A percentile compares a stretch with the other conserved stretches of the same genome.
Conservation (phyloP, 1,139 yeast genomes). For the Candida gigantensis region DNA sequence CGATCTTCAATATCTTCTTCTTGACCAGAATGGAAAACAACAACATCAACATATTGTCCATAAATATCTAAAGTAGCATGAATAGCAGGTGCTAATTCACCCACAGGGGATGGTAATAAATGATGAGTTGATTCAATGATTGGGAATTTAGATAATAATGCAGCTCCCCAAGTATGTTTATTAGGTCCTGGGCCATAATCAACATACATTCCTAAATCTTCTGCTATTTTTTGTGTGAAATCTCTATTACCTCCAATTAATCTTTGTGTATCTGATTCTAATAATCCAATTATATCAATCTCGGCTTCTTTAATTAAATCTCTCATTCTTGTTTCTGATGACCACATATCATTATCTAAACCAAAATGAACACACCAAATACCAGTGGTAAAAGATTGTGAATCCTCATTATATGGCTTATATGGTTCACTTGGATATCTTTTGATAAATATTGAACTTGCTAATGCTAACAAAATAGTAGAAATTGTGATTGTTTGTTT, state of each 20-base stretch:
- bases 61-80: slow-evolving; percentile 93
- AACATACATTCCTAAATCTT: slow-evolving; percentile 89
- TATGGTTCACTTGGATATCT: slow-evolving; percentile 56
- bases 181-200: slow-evolving; percentile 99
- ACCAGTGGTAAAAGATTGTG: slow-evolving; percentile 84
- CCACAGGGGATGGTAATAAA: slow-evolving; percentile 90
- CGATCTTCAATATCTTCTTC: slow-evolving; percentile 97
- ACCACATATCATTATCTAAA: slow-evolving; percentile 97
- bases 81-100: slow-evolving; percentile 97
- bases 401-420: slow-evolving; percentile 74
- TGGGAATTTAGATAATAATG: slow-evolving; percentile 89
- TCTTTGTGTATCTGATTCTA: slow-evolving; percentile 93
- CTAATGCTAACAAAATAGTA: slow-evolving; percentile 32
- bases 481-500: slow-evolving; percentile 27
- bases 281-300: slow-evolving; percentile 83
- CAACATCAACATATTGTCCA: slow-evolving; percentile 84
- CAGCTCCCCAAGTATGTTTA: slow-evolving; percentile 98
- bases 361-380: slow-evolving; percentile 99
- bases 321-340: slow-evolving; percentile 87
- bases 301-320: slow-evolving; percentile 82
- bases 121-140: slow-evolving; percentile 88
- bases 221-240: slow-evolving; percentile 86
- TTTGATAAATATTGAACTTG: slow-evolving; percentile 47
- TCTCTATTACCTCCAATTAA: slow-evolving; percentile 95
- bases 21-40: slow-evolving; percentile 97